Conservation (phyloP, 73 alveolate genomes). For the Tetrahymena borealis region DNA sequence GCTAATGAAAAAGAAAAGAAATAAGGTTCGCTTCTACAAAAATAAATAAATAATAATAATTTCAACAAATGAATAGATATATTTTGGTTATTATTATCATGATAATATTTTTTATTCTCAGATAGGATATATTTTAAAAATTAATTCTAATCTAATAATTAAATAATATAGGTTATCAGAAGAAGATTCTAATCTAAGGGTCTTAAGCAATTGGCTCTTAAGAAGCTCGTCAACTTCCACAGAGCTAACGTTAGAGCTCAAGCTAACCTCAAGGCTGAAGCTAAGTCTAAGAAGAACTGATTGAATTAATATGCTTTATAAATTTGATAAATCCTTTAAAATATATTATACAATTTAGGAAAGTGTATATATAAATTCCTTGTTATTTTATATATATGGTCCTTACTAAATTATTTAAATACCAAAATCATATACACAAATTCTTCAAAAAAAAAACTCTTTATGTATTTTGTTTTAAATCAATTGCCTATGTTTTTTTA, state of each 20-base stretch:
- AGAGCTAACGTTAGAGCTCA: background rate
- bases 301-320: background rate
- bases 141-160: background rate
- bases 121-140: too few relatives aligned
- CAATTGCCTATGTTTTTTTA: too few relatives aligned
- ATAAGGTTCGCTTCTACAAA: too few relatives aligned
- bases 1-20: too few relatives aligned
- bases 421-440: background rate
- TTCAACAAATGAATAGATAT: too few relatives aligned
- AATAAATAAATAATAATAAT: too few relatives aligned
- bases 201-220: conserved; percentile 1
- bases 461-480: background rate
- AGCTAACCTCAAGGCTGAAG: conserved; percentile 3
- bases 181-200: background rate
- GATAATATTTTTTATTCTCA: too few relatives aligned
- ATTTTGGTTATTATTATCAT: too few relatives aligned
- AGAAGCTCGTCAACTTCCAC: conserved; percentile 3
- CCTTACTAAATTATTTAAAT: background rate
- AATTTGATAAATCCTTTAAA: background rate
- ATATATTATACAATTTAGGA: background rate
- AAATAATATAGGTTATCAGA: background rate
- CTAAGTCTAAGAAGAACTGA: background rate
- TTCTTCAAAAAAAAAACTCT: background rate
- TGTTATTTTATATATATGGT: background rate
- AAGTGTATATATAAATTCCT: background rate